These are phyloP conservation scores for Moricandia arvensis DNA, from an alignment of 345 rosid species.

Conservation along the genomic window DNA sequence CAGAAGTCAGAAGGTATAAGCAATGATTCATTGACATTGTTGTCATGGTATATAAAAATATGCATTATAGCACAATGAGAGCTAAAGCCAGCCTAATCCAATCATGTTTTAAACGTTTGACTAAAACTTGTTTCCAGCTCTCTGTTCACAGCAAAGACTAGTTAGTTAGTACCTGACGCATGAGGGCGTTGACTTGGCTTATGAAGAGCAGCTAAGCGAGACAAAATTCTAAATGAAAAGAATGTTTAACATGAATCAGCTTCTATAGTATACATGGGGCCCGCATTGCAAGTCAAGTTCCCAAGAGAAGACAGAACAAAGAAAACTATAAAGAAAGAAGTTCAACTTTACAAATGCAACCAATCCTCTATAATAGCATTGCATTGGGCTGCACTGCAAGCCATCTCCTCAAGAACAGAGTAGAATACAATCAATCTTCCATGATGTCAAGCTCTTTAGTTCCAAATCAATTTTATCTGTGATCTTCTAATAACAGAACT, in stretches of 20 bases:
- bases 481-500: not conserved
- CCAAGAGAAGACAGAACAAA: not conserved
- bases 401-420: not conserved
- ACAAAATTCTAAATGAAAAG: not conserved
- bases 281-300: not conserved
- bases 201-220: conserved; percentile 3
- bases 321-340: not conserved
- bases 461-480: not conserved
- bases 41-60: not conserved
- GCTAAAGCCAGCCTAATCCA: conserved; percentile 3
- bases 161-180: conserved; percentile 4
- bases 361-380: too few relatives aligned
- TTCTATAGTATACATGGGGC: not conserved
- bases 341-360: not conserved
- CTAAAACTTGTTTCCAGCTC: not conserved
- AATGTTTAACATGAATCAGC: not conserved
- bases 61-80: conserved; percentile 9
- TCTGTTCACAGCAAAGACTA: not conserved
- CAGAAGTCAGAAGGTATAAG: not conserved
- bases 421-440: not conserved
- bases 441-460: not conserved
- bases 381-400: too few relatives aligned
- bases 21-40: conserved; percentile 6
- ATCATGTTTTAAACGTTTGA: not conserved
- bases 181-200: not conserved